Conservation (phyloP, 2,329 filamentous ascomycete species). For the Paecilomyces sp. region DNA sequence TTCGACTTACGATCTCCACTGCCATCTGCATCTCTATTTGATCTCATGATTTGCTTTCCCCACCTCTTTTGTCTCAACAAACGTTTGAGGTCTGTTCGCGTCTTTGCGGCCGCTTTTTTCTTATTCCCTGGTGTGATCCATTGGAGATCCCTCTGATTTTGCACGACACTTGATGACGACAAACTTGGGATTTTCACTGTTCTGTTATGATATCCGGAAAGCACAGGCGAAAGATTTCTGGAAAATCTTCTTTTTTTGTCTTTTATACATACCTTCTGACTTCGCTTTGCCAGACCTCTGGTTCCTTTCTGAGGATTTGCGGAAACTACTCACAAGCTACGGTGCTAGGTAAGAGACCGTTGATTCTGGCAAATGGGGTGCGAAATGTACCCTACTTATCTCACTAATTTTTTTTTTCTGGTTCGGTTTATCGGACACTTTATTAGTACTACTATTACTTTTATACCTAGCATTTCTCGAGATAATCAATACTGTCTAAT, state of each 20-base stretch:
- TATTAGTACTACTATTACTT: neutral
- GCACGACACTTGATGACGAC: neutral
- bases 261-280: neutral
- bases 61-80: neutral
- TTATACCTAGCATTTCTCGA: neutral
- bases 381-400: neutral
- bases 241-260: constrained; percentile 3
- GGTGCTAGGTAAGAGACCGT: neutral
- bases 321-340: neutral
- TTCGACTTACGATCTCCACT: neutral
- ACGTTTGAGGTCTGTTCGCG: neutral
- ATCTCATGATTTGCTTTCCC: neutral
- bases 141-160: constrained; percentile 5
- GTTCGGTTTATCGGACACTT: neutral
- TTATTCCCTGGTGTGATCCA: neutral
- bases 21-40: neutral
- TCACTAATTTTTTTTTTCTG: neutral
- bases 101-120: neutral
- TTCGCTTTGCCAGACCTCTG: neutral
- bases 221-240: neutral
- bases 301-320: neutral
- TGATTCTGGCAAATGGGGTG: neutral
- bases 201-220: neutral
- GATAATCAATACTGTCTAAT: neutral
- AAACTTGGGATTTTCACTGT: neutral